Conservation (phyloP, 1,284 basidiomycete genomes). For the Trichosporon inkin region DNA sequence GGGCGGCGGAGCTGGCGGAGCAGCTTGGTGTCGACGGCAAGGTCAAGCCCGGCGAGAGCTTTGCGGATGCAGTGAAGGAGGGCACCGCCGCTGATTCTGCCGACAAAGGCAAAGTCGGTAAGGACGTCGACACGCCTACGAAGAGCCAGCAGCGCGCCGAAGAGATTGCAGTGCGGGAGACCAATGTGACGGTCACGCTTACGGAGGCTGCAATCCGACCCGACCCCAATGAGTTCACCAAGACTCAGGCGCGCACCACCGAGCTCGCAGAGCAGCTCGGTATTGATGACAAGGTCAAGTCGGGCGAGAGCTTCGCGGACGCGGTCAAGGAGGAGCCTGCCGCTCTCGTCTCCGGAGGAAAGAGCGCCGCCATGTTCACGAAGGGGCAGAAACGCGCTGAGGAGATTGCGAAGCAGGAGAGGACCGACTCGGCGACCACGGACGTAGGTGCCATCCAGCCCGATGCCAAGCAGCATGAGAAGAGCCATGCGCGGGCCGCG, state of each 20-base stretch:
- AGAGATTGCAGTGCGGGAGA: background rate
- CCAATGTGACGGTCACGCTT: background rate
- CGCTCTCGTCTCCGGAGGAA: no score
- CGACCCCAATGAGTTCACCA: background rate
- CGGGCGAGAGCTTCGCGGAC: background rate
- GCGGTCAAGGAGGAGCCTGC: background rate
- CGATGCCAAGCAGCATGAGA: background rate
- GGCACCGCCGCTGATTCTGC: background rate
- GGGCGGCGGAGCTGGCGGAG: background rate
- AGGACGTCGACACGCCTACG: no score
- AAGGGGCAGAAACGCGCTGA: no score
- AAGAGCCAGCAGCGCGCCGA: background rate
- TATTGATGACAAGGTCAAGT: background rate
- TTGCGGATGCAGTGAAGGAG: background rate
- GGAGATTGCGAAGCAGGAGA: background rate
- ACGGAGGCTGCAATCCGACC: background rate
- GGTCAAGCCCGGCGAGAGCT: background rate
- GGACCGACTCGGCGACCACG: background rate
- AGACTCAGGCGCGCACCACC: background rate
- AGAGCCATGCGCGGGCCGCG: background rate
- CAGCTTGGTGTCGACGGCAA: background rate
- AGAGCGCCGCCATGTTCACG: no score
- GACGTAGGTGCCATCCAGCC: background rate
- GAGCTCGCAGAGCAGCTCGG: background rate
- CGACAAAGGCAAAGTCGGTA: no score